Conservation (phyloP, 805 yeast species). For the Candida stauntonica region DNA sequence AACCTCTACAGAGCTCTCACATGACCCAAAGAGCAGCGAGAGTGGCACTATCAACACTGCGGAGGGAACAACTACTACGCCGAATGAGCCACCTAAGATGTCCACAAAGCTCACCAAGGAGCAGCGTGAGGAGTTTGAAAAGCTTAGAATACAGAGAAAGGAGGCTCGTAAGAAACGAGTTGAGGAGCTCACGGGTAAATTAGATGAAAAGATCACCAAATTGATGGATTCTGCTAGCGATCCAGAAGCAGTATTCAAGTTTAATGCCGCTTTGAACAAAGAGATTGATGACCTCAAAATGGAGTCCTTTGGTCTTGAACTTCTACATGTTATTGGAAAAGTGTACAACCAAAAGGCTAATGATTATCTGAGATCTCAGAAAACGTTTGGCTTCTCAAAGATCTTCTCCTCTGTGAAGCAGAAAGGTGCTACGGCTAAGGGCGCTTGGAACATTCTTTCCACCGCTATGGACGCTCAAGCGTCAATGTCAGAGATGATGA, state of each 20-base stretch:
- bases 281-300: constrained; percentile 81
- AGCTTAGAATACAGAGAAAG: constrained; percentile 52
- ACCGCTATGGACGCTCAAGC: constrained; percentile 86
- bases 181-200: constrained; percentile 44
- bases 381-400: constrained; percentile 83
- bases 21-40: constrained; percentile 3
- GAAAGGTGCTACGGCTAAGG: constrained; percentile 77
- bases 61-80: neutral
- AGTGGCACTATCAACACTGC: neutral
- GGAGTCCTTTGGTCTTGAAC: constrained; percentile 93
- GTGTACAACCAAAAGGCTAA: constrained; percentile 73
- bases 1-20: constrained; percentile 12
- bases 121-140: constrained; percentile 46
- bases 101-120: constrained; percentile 28
- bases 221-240: constrained; percentile 40
- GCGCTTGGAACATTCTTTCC: constrained; percentile 76
- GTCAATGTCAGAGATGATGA: constrained; percentile 68
- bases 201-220: constrained; percentile 43
- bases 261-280: constrained; percentile 44
- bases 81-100: constrained; percentile 5
- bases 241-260: constrained; percentile 44
- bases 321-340: constrained; percentile 77
- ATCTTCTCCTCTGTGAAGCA: constrained; percentile 77
- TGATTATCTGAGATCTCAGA: constrained; percentile 68
- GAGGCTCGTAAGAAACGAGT: constrained; percentile 46